Conservation (phyloP, 2,329 filamentous ascomycete genomes). For the Botrytis medusae region DNA sequence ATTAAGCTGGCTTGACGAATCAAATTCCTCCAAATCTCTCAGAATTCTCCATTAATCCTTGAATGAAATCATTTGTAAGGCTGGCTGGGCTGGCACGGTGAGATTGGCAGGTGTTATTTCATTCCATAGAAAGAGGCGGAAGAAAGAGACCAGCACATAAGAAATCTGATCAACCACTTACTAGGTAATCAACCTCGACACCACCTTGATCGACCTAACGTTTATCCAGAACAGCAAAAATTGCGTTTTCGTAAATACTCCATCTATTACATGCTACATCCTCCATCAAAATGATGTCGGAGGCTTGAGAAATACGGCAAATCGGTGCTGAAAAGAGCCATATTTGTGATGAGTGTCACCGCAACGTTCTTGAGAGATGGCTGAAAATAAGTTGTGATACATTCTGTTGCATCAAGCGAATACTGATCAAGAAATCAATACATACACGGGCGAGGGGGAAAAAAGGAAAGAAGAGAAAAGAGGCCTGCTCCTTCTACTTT, state of each 20-base stretch:
- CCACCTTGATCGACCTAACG: background rate
- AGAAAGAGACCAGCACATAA: conserved; percentile 9
- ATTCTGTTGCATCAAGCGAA: conserved; percentile 15
- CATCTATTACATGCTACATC: background rate
- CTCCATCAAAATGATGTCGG: conserved; percentile 14
- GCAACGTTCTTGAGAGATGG: conserved; percentile 20
- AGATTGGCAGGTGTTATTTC: conserved; percentile 16
- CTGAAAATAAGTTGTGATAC: conserved; percentile 16
- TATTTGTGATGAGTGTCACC: conserved; percentile 23
- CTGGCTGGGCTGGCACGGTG: conserved; percentile 17
- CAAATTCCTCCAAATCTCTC: background rate
- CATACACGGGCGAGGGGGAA: background rate
- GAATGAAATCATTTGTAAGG: conserved; percentile 19
- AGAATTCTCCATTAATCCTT: conserved; percentile 5
- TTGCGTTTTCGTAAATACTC: background rate
- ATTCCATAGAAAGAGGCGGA: conserved; percentile 9
- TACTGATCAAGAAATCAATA: conserved; percentile 10
- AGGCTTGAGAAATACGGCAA: conserved; percentile 15
- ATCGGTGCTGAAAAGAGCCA: conserved; percentile 9
- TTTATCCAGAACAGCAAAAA: background rate
- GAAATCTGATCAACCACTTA: background rate
- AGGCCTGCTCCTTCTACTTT: conserved; percentile 15
- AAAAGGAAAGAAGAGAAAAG: background rate
- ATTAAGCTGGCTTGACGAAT: conserved; percentile 15
- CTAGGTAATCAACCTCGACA: background rate